Base-by-base conservation (phyloP, 179 eudicot species). In the Gypsophila paniculata region DNA sequence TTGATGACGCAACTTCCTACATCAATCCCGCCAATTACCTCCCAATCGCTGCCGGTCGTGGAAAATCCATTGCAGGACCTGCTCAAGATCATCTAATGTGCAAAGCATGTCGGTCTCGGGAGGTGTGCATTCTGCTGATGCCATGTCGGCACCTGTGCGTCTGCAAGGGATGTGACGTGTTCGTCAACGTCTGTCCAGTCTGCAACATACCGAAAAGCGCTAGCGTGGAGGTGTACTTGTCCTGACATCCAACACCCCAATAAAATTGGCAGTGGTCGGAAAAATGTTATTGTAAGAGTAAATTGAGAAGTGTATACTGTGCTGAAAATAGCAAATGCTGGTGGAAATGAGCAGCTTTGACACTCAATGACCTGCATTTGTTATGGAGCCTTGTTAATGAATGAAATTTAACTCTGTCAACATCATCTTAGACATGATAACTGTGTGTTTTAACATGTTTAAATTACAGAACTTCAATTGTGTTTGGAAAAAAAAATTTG, bases 131-230 rank as follows among this genome's bases (percentile, higher is more conserved):
- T 42, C 76, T 91, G 83, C 79, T 91, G 76, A 88, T 87, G 89
- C 97, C 97, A 17, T 91, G 97, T 75, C 77, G 96, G 77, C 97
- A 91, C 61, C 75, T 91, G 73, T 90, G 96, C 73, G 71, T 91
- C 73, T 91, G 96, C 57, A 90, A 81, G 82, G 87, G 80, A 23
- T 91, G 97, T 73, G 94, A 90, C 44, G 84, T 74, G 63, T 80
- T 71, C 69, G 49, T 82, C 25, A 71, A 67, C 70, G 80, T 83
- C 22, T 91, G 97, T 67, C 97, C 97, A 2, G 85, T 91, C 18
- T 91, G 97, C 79, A 88, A 76, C 68, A 63, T 77, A 74, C 77
- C 81, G 25, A 91, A 89, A 72, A 86, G 85, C 49, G 88, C 89
- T 53, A 83, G 93, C 69, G 86, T 91, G 36, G 89, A 85, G 83